phyloP scores from a whole-genome alignment of 2,329 filamentous ascomycete genomes.

The Hymenoscyphus infarciens region DNA sequence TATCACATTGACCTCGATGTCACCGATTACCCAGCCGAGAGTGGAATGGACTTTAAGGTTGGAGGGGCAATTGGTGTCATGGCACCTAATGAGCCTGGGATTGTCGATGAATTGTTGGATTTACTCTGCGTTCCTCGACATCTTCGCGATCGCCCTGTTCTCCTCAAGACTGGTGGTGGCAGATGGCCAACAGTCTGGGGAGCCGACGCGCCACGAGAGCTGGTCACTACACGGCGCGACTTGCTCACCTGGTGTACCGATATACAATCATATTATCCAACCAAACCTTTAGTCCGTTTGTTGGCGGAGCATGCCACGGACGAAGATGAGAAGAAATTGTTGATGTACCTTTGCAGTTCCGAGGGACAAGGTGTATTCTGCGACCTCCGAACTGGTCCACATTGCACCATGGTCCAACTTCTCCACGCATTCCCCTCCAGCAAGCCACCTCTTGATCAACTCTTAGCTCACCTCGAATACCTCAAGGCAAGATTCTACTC shows the following conservation, averaged over 20 bases:
- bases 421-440: constrained; percentile 89
- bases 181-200: constrained; percentile 99
- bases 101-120: constrained; percentile 83
- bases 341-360: constrained; percentile 79
- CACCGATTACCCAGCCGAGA: constrained; percentile 86
- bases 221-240: constrained; percentile 87
- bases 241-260: constrained; percentile 96
- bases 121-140: constrained; percentile 76
- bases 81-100: constrained; percentile 73
- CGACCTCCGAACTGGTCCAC: constrained; percentile 84
- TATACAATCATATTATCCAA: constrained; percentile 87
- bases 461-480: constrained; percentile 77
- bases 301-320: constrained; percentile 81
- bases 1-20: constrained; percentile 98
- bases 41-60: constrained; percentile 87
- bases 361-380: constrained; percentile 93
- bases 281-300: constrained; percentile 79
- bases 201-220: constrained; percentile 75
- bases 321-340: constrained; percentile 80
- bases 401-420: constrained; percentile 81
- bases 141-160: constrained; percentile 77
- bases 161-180: constrained; percentile 73
- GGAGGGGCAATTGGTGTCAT: constrained; percentile 93
- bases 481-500: constrained; percentile 99
- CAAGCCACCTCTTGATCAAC: constrained; percentile 77